Conservation (phyloP, 352 stramenopile genomes). For the Globisporangium irregulare region DNA sequence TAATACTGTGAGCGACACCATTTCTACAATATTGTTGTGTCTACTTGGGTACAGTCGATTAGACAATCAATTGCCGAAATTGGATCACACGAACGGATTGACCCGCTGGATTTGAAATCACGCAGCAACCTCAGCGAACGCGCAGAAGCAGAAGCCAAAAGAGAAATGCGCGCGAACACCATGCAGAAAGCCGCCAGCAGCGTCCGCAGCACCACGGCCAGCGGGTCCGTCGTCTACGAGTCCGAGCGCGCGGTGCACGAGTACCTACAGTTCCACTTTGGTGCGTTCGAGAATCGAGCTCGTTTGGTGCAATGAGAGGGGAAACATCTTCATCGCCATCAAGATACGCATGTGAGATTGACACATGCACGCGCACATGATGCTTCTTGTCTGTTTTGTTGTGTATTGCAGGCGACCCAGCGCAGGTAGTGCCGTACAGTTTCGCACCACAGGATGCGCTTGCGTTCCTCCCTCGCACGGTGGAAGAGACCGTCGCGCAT, state of each 20-base stretch:
- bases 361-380: not conserved
- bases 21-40: too few species aligned
- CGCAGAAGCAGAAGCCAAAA: not conserved
- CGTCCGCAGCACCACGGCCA: slow-evolving; percentile 85
- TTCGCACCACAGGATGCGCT: slow-evolving; percentile 80
- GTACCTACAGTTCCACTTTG: slow-evolving; percentile 92
- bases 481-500: slow-evolving; percentile 65
- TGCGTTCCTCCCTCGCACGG: slow-evolving; percentile 84
- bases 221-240: slow-evolving; percentile 86
- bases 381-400: not conserved
- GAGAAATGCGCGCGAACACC: slow-evolving; percentile 22
- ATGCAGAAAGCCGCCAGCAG: slow-evolving; percentile 18
- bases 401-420: slow-evolving; percentile 41
- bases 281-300: slow-evolving; percentile 22
- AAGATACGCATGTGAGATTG: not conserved
- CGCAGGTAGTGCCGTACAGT: slow-evolving; percentile 62
- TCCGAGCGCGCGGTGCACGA: slow-evolving; percentile 84
- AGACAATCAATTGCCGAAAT: not conserved
- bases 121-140: not conserved
- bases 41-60: not conserved
- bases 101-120: too few species aligned
- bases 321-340: not conserved
- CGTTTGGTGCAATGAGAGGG: not conserved
- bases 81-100: too few species aligned
- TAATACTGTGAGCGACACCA: too few species aligned